Percentiles rank a stretch among this genome's conserved stretches.
Conservation (phyloP, 78 protist species). For the Isochrysis galbana region DNA sequence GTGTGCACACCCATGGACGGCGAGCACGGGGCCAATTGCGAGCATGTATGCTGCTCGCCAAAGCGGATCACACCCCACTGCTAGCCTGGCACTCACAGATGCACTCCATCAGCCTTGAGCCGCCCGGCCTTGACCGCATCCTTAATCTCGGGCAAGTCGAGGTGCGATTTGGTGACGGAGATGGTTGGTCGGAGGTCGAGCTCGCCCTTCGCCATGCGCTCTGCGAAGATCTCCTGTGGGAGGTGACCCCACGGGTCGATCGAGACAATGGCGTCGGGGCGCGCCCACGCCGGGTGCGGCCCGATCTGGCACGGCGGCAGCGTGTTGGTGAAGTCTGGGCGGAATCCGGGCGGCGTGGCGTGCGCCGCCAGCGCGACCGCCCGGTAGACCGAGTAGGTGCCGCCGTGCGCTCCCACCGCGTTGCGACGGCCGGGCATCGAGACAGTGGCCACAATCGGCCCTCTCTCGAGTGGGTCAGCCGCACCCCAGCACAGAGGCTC, state of each 20-base stretch:
- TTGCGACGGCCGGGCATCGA: not conserved
- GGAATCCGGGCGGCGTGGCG: not conserved
- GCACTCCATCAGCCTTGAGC: not conserved
- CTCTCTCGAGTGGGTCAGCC: not conserved
- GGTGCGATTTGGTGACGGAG: constrained; percentile 41
- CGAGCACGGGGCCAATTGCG: too few species aligned
- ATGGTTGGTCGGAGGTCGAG: constrained; percentile 53
- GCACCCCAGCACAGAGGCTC: not conserved
- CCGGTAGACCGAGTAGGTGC: constrained; percentile 50
- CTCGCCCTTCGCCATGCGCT: not conserved
- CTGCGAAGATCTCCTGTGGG: not conserved
- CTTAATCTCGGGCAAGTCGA: constrained; percentile 40
- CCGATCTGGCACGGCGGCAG: not conserved
- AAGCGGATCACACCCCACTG: too few species aligned
- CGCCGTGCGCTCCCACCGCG: constrained; percentile 44
- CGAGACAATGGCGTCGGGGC: constrained; percentile 18
- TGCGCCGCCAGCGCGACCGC: constrained; percentile 37
- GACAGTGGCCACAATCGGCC: not conserved
- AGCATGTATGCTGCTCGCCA: too few species aligned
- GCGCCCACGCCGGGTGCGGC: constrained; percentile 35
- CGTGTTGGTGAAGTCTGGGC: constrained; percentile 54
- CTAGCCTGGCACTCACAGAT: not conserved
- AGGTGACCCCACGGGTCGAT: constrained; percentile 56
- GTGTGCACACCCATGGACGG: too few species aligned
- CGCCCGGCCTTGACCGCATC: constrained; percentile 26